Base-by-base conservation (phyloP, 2,329 filamentous ascomycete genomes). In the Elsinoe necatrix region DNA sequence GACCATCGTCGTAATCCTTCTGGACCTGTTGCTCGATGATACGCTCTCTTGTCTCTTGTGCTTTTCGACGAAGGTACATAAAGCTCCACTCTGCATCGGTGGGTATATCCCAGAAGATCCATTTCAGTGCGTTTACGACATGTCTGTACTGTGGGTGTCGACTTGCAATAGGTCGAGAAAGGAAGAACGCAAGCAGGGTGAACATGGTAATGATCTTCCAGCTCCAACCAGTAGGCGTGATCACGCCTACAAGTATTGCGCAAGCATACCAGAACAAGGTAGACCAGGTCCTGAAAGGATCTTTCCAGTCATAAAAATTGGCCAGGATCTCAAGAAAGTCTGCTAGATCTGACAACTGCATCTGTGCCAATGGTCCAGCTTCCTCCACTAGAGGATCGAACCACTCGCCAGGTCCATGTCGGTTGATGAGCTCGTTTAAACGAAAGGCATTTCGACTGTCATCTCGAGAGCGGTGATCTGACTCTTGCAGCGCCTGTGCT, bases 51-150 rank as follows among this genome's bases (percentile, higher is more conserved):
- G 58, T 63, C 16, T 63, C 57, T 47, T 68, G 63, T 5, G 67
- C 67, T 56, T 66, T 59, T 9, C 60, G 59, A 21, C 65, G 61
- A 6, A 69, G 57, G 45, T 69, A 68, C 27, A 59, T 59, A 54
- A 69, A 66, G 1, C 66, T 64, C 67, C 67, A 67, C 51, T 68
- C 64, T 0, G 65, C 65, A 56, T 72, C 62, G 4, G 69, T 71
- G 2, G 71, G 71, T 25, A 72, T 69, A 45, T 68, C 68, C 71
- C 70, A 72, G 41, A 71, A 67, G 3, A 67, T 61, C 66, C 68
- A 73, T 45, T 66, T 65, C 21, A 71, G 61, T 1, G 67, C 67
- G 37, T 66, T 67, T 23, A 71, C 65, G 2, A 71, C 58, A 48
- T 67, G 65, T 25, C 71, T 61, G 58, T 72, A 72, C 45, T 67